These are phyloP conservation scores for Saturnispora galanensis DNA, from an alignment of 805 yeast species.

Conservation along the genomic window DNA sequence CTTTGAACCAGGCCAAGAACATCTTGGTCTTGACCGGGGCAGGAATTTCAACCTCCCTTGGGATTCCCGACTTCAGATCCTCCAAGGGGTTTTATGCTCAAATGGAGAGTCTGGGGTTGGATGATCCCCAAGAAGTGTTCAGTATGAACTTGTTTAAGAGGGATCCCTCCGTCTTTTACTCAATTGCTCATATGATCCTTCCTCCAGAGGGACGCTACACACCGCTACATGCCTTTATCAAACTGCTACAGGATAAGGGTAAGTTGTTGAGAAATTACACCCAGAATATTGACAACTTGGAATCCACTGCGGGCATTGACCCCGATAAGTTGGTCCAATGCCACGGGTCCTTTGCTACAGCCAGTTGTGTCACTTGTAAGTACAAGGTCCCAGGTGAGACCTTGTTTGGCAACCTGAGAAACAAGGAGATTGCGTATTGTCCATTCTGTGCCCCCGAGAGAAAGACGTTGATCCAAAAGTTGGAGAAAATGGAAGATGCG, in stretches of 20 bases:
- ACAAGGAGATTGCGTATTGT: slow-evolving; percentile 58
- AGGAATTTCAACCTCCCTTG: slow-evolving; percentile 81
- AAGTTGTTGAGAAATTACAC: slow-evolving; percentile 79
- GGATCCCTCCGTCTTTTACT: slow-evolving; percentile 73
- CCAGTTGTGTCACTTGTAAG: slow-evolving; percentile 73
- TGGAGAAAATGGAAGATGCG: slow-evolving; percentile 26
- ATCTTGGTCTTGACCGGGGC: slow-evolving; percentile 83
- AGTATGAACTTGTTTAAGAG: slow-evolving; percentile 59
- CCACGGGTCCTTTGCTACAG: slow-evolving; percentile 87
- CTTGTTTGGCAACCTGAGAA: slow-evolving; percentile 50
- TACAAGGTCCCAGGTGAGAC: slow-evolving; percentile 55
- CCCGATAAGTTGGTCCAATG: slow-evolving; percentile 70
- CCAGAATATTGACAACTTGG: slow-evolving; percentile 84
- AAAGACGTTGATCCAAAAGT: slow-evolving; percentile 19
- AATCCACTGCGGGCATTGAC: slow-evolving; percentile 66
- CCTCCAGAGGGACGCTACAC: slow-evolving; percentile 63
- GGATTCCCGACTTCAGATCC: slow-evolving; percentile 89
- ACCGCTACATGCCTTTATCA: slow-evolving; percentile 76
- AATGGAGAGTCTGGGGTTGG: slow-evolving; percentile 56
- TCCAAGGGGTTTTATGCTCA: slow-evolving; percentile 75
- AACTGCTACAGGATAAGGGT: slow-evolving; percentile 60
- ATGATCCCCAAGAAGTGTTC: slow-evolving; percentile 88
- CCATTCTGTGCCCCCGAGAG: slow-evolving; percentile 49
- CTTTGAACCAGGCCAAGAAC: slow-evolving; percentile 45
- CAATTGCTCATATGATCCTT: slow-evolving; percentile 75